These are phyloP conservation scores for Saccharomycopsis sp. DNA, from an alignment of 805 yeast genomes.

Conservation along the genomic window DNA sequence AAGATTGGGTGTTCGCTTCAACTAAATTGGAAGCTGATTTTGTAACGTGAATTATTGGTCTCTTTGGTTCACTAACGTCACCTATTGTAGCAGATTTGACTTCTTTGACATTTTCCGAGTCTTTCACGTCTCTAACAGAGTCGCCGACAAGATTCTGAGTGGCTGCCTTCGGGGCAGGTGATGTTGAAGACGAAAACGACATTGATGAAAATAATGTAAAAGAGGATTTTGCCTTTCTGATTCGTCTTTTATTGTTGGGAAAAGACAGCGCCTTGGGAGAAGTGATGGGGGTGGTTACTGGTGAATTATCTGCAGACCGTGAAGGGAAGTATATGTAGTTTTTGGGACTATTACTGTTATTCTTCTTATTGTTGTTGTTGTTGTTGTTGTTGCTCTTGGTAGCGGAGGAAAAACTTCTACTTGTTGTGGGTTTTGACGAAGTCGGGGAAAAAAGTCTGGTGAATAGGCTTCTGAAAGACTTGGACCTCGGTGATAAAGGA, in stretches of 20 bases:
- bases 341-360: too few relatives aligned
- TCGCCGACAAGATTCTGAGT: constrained; percentile 18
- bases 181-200: background rate
- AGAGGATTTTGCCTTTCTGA: constrained; percentile 12
- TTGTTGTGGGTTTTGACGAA: background rate
- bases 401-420: too few relatives aligned
- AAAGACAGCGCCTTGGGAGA: constrained; percentile 4
- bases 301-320: constrained; percentile 4
- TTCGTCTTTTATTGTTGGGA: constrained; percentile 1
- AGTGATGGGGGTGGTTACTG: constrained; percentile 5
- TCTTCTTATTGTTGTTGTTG: too few relatives aligned
- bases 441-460: background rate
- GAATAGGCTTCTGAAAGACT: background rate
- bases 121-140: constrained; percentile 19
- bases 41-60: background rate
- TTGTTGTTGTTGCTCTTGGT: too few relatives aligned
- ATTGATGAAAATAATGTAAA: constrained; percentile 5
- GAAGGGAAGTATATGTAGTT: constrained; percentile 3
- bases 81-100: background rate
- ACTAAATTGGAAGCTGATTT: too few relatives aligned
- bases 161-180: too few relatives aligned
- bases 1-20: too few relatives aligned
- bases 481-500: background rate
- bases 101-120: background rate
- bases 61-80: background rate